phyloP scores from a whole-genome alignment of 805 yeast species.

The Saccharomycopsis schoenii region DNA sequence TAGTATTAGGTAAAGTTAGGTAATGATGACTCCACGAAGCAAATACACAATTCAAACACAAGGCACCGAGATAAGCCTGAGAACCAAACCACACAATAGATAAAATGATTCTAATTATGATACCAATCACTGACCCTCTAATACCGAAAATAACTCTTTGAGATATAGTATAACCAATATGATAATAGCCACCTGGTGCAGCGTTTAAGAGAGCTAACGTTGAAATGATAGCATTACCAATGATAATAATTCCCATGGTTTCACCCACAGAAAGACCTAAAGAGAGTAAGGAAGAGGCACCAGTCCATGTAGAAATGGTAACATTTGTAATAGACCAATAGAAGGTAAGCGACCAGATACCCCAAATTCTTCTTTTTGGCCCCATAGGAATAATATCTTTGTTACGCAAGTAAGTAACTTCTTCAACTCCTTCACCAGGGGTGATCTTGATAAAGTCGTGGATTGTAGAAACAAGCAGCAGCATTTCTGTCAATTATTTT shows the following conservation, averaged over 20 bases:
- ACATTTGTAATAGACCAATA: constrained; percentile 31
- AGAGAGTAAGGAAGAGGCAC: constrained; percentile 25
- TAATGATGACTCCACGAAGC: constrained; percentile 33
- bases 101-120: constrained; percentile 33
- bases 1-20: constrained; percentile 21
- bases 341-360: constrained; percentile 25
- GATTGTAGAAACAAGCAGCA: constrained; percentile 1
- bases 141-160: constrained; percentile 40
- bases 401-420: constrained; percentile 21
- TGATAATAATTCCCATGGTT: constrained; percentile 24
- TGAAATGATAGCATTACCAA: constrained; percentile 23
- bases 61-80: constrained; percentile 37
- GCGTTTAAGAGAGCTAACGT: constrained; percentile 16
- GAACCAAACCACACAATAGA: constrained; percentile 41
- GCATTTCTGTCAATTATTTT: not conserved
- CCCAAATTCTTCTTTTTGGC: constrained; percentile 30
- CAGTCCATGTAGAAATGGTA: constrained; percentile 30
- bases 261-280: constrained; percentile 23
- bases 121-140: constrained; percentile 33
- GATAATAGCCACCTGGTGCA: constrained; percentile 23
- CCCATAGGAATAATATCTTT: constrained; percentile 34
- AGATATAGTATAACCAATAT: constrained; percentile 30
- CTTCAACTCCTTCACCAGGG: constrained; percentile 8
- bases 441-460: constrained; percentile 2
- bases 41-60: constrained; percentile 30